phyloP scores from a whole-genome alignment of 768 basidiomycete species.

The Mycena chlorophos region DNA sequence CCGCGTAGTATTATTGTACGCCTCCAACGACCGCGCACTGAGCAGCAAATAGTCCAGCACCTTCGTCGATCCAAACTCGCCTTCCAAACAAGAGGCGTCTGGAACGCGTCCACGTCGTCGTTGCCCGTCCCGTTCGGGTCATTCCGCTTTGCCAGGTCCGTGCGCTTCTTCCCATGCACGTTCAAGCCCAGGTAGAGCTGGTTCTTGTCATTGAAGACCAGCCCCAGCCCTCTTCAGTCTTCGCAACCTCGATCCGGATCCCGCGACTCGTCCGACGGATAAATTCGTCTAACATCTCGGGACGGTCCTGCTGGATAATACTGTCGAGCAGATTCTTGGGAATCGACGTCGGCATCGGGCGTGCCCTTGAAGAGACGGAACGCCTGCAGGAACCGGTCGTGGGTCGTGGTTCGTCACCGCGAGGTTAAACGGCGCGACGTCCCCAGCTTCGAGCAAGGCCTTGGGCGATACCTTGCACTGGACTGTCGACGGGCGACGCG shows the following conservation, averaged over 20 bases:
- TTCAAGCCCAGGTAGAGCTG: conserved; percentile 58
- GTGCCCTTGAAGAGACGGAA: conserved; percentile 42
- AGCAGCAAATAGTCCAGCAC: conserved; percentile 48
- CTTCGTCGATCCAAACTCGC: conserved; percentile 38
- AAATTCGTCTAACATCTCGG: conserved; percentile 55
- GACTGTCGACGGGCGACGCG: too few relatives aligned
- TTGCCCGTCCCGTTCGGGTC: conserved; percentile 43
- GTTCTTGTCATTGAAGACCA: conserved; percentile 37
- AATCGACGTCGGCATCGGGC: conserved; percentile 31
- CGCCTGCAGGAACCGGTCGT: conserved; percentile 50
- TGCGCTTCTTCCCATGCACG: conserved; percentile 62
- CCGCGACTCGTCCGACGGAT: conserved; percentile 53
- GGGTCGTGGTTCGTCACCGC: conserved; percentile 48
- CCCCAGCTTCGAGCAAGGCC: conserved; percentile 30
- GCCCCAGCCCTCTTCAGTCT: conserved; percentile 28
- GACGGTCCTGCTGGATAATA: conserved; percentile 42
- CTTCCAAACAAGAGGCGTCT: conserved; percentile 43
- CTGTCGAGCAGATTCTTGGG: conserved; percentile 19
- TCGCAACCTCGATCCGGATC: conserved; percentile 31
- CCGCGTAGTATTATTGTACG: conserved; percentile 52
- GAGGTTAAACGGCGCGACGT: conserved; percentile 29
- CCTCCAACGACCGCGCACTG: conserved; percentile 45
- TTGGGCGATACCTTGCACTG: conserved; percentile 40
- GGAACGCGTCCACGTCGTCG: not conserved
- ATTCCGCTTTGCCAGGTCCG: conserved; percentile 50